Conservation (phyloP, 2,329 filamentous ascomycete genomes). For the Colletotrichum navitas region DNA sequence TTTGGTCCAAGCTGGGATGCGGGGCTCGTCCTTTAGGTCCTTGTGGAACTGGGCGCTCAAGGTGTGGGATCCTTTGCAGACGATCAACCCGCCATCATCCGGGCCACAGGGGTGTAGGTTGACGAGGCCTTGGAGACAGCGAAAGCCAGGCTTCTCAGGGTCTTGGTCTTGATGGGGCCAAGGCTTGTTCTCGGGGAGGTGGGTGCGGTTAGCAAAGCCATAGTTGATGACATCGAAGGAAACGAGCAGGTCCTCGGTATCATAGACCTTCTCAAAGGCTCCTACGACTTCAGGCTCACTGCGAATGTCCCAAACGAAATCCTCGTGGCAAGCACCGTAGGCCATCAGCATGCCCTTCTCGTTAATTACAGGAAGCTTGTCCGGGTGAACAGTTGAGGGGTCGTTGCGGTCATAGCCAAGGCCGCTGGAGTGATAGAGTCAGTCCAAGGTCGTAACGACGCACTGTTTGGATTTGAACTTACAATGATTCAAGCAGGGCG, state of each 20-base stretch:
- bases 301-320: slow-evolving; percentile 63
- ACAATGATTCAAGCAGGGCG: slow-evolving; percentile 44
- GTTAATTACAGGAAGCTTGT: slow-evolving; percentile 57
- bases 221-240: slow-evolving; percentile 63
- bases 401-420: slow-evolving; percentile 47
- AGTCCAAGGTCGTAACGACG: slow-evolving; percentile 44
- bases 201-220: slow-evolving; percentile 55
- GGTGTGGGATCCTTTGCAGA: slow-evolving; percentile 49
- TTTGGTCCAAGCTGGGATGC: slow-evolving; percentile 52
- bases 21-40: slow-evolving; percentile 50
- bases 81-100: slow-evolving; percentile 52
- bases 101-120: slow-evolving; percentile 55
- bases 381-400: slow-evolving; percentile 52
- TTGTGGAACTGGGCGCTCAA: slow-evolving; percentile 53
- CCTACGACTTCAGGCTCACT: slow-evolving; percentile 60
- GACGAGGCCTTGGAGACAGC: slow-evolving; percentile 64
- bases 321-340: slow-evolving; percentile 62
- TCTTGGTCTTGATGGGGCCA: slow-evolving; percentile 61
- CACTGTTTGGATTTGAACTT: not conserved
- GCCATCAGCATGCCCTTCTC: slow-evolving; percentile 63
- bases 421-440: slow-evolving; percentile 6
- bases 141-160: slow-evolving; percentile 59
- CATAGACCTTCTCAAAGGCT: slow-evolving; percentile 61
- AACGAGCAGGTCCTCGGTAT: slow-evolving; percentile 60
- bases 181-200: slow-evolving; percentile 54